A percentile compares a stretch with the other conserved stretches of the same genome.
Evolutionary conservation across 1,139 yeast species (phyloP).

Genomic region (Nakaseomyces delphensis): DNA sequence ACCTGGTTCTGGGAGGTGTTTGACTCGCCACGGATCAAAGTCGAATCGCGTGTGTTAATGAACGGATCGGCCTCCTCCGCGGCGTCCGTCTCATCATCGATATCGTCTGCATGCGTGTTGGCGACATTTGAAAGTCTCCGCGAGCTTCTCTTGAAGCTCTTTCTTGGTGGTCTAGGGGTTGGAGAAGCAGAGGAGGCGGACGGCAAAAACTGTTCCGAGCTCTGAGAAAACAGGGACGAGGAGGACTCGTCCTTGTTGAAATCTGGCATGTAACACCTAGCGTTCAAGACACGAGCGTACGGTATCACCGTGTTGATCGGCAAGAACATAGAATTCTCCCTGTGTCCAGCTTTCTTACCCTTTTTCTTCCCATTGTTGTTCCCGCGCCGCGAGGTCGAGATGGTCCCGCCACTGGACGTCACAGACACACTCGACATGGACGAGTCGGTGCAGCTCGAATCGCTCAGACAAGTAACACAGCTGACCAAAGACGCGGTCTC

Average conservation of each 20-base stretch:
- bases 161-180: conserved; percentile 1
- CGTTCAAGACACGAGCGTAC: conserved; percentile 27
- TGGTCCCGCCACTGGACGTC: neutral
- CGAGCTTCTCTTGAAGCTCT: conserved; percentile 1
- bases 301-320: conserved; percentile 30
- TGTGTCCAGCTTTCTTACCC: conserved; percentile 10
- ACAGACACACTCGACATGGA: neutral
- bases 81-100: conserved; percentile 2
- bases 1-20: conserved; percentile 3
- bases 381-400: conserved; percentile 3
- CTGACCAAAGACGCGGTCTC: conserved; percentile 30
- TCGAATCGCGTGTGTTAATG: neutral
- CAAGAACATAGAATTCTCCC: conserved; percentile 13
- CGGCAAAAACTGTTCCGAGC: neutral
- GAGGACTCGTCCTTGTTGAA: neutral
- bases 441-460: conserved; percentile 2
- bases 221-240: too few species aligned
- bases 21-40: neutral
- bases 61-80: conserved; percentile 7
- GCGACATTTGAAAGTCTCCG: neutral
- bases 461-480: conserved; percentile 31
- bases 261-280: conserved; percentile 9
- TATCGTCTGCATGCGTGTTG: conserved; percentile 9
- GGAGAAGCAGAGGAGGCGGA: neutral
- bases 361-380: neutral